Evolutionary conservation across 768 basidiomycete genomes (phyloP), one percentile per base, ranked within the genome.

Genomic region (Tulasnella sp.): DNA sequence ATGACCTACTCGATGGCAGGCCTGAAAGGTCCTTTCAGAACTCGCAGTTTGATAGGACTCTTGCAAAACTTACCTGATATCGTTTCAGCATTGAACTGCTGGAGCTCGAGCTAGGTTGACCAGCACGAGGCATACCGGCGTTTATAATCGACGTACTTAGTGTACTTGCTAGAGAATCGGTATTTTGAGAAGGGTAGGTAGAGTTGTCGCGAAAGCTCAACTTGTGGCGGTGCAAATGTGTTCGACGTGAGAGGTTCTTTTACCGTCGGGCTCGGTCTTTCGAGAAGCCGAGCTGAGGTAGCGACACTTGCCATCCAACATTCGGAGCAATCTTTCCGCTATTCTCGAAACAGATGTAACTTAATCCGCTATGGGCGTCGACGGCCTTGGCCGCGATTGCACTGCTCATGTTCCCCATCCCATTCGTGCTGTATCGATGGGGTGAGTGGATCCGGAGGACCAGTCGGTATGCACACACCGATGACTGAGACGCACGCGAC

Each of bases 291-390:
- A 47, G 44, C 44, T 26, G 12, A 22, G n/a, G 44, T 22, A n/a
- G 6, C n/a, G 5, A 47, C n/a, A 19, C 26, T 47, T 22, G n/a
- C 17, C 26, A 11, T 22, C n/a, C n/a, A 22, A 7, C 12, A 47
- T 47, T 47, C 44, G 44, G 75, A 34, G 75, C 75, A 5, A 74
- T 44, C 0, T 76, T 76, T 70, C 76, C 76, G 5, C 75, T 80
- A 14, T 81, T 80, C 74, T 80, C 79, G 0, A 75, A 71, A 8
- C 79, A 80, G 73, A 81, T 82, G 81, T 82, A 80, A 47, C 74
- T 82, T 22, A 79, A 79, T 72, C 78, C 80, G 26, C 77, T 79
- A 75, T 81, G 79, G 78, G 82, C 82, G 14, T 79, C 79, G 0
- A 79, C 80, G 12, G 71, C 81, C 2, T 75, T 82, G 26, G 82